Evolutionary conservation across 306 rosid genomes (phyloP), one percentile per base, ranked within the genome.

Genomic region (Quercus dentata): DNA sequence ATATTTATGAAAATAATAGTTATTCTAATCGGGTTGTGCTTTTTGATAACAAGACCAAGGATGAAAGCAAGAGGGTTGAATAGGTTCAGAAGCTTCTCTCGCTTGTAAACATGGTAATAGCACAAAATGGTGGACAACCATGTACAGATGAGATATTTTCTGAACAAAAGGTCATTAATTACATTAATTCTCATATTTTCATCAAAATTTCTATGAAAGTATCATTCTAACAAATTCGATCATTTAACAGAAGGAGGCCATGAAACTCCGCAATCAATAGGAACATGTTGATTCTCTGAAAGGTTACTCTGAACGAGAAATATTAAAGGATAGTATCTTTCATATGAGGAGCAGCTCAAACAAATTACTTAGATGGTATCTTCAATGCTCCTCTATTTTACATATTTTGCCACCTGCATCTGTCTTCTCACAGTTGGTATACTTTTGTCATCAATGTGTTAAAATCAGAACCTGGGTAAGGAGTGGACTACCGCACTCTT

Each of bases 11-110:
- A 59, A 64, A 31, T 31, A 64, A 30, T 30, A 64, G 3, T 15
- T 28, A 64, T 30, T 8, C 11, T 41, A 86, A 88, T 69, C 95
- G 97, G 3, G 3, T 77, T 64, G 91, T 92, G 71, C 97, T 90
- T 83, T 94, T 94, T 78, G 91, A 94, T 76, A 94, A 92, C 82
- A 91, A 92, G 92, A 87, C 94, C 25, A 90, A 87, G 84, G 92
- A 92, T 79, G 88, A 86, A 81, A 52, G 54, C 33, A 94, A 87
- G 91, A 82, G 46, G 80, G 78, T 4, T 58, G 73, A 51, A 73
- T 97, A 94, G 85, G 93, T 91, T 64, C 90, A 90, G 62, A 80
- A 78, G 72, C 95, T 94, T 86, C 85, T 91, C 57, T 65, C 33
- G 54, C 86, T 88, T 82, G 97, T 92, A 30, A 81, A 83, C 84